Evolutionary conservation across 345 rosid genomes (phyloP).

Genomic region (Sisymbrium altissimum): DNA sequence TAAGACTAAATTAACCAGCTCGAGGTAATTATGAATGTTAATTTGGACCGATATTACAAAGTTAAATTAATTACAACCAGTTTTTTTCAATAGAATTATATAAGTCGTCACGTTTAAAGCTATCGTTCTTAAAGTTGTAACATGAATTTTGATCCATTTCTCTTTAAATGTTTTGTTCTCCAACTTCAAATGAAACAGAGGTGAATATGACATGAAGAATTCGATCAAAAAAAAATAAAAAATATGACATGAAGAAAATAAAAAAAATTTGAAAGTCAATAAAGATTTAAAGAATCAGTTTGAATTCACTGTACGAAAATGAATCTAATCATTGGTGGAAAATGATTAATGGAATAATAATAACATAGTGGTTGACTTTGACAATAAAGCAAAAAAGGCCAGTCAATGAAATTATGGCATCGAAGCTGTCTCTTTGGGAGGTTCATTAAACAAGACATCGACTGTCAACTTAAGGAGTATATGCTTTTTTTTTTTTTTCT

Average conservation of each 20-base stretch:
- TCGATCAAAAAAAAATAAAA: too few relatives aligned
- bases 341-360: slow-evolving; percentile 5
- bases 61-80: too few relatives aligned
- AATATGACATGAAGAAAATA: background rate
- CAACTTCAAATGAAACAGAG: background rate
- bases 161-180: background rate
- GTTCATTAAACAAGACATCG: slow-evolving; percentile 23
- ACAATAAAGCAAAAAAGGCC: background rate
- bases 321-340: slow-evolving; percentile 29
- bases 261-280: slow-evolving; percentile 1
- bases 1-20: too few relatives aligned
- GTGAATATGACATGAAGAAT: background rate
- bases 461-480: background rate
- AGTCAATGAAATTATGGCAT: slow-evolving; percentile 21
- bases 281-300: slow-evolving; percentile 21
- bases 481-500: too few relatives aligned
- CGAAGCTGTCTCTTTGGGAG: slow-evolving; percentile 8
- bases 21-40: too few relatives aligned
- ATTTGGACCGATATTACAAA: too few relatives aligned
- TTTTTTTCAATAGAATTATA: too few relatives aligned
- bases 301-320: slow-evolving; percentile 15
- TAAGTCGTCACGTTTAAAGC: too few relatives aligned
- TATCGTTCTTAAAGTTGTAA: background rate
- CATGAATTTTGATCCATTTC: background rate
- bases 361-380: slow-evolving; percentile 14